A percentile compares a stretch with the other conserved stretches of the same genome.
Evolutionary conservation across 345 rosid genomes (phyloP).

Genomic region (Murraya koenigii): DNA sequence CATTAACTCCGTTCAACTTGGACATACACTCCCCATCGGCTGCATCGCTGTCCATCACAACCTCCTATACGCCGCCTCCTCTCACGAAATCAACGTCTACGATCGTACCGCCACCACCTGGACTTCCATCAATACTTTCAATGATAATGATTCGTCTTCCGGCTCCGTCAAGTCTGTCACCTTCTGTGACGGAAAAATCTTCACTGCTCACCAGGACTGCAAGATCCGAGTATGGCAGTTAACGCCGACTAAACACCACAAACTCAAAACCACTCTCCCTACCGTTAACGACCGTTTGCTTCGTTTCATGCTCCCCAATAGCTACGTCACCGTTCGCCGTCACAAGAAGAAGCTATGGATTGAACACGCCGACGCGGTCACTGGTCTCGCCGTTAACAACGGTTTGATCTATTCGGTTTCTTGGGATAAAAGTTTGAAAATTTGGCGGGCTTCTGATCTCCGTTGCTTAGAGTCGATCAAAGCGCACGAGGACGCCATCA

Average conservation of each 20-base stretch:
- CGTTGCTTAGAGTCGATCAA: conserved; percentile 70
- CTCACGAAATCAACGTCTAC: conserved; percentile 65
- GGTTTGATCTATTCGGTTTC: conserved; percentile 78
- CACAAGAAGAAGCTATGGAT: conserved; percentile 74
- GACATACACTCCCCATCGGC: conserved; percentile 45
- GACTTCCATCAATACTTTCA: conserved; percentile 45
- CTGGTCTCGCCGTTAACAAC: conserved; percentile 55
- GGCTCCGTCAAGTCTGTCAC: conserved; percentile 69
- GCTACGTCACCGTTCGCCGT: conserved; percentile 79
- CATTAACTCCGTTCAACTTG: conserved; percentile 40
- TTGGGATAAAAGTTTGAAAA: conserved; percentile 81
- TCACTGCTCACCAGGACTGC: conserved; percentile 84
- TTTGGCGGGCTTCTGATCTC: conserved; percentile 68
- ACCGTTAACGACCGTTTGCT: conserved; percentile 74
- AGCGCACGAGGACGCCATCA: conserved; percentile 86
- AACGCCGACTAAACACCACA: conserved; percentile 40
- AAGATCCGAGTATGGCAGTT: conserved; percentile 84
- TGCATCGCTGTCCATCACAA: conserved; percentile 55
- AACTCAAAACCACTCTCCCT: conserved; percentile 56
- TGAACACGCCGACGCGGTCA: conserved; percentile 90
- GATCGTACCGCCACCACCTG: conserved; percentile 36
- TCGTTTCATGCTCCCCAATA: conserved; percentile 69
- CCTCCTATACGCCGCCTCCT: conserved; percentile 61
- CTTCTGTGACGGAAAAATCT: conserved; percentile 54
- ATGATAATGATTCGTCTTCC: conserved; percentile 44